These are phyloP conservation scores for Panicum hallii DNA, from an alignment of 202 grass and related monocot species.

Conservation along the genomic window DNA sequence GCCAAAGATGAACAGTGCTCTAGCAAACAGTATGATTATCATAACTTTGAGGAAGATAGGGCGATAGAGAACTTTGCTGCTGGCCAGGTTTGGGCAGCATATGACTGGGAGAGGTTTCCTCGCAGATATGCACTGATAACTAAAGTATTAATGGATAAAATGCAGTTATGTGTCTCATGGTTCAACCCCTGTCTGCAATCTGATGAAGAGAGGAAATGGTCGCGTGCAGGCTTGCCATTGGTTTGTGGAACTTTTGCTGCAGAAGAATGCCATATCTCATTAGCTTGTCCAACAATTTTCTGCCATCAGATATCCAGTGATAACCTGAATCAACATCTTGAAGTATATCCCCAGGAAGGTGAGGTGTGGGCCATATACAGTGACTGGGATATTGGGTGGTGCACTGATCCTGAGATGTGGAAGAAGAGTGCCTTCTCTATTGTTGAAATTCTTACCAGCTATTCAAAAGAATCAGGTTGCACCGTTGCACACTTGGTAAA, in stretches of 20 bases:
- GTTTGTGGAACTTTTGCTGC: slow-evolving; percentile 68
- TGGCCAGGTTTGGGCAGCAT: slow-evolving; percentile 76
- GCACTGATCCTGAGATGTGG: slow-evolving; percentile 48
- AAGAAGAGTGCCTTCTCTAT: slow-evolving; percentile 59
- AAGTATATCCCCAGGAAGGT: slow-evolving; percentile 69
- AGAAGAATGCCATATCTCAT: slow-evolving; percentile 40
- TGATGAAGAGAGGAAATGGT: slow-evolving; percentile 65
- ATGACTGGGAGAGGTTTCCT: slow-evolving; percentile 66
- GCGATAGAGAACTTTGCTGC: slow-evolving; percentile 45
- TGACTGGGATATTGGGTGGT: slow-evolving; percentile 75
- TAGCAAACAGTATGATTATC: slow-evolving; percentile 52
- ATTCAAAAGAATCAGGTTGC: slow-evolving; percentile 56
- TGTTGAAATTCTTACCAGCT: slow-evolving; percentile 74
- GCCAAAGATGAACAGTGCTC: slow-evolving; percentile 5
- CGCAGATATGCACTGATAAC: slow-evolving; percentile 64
- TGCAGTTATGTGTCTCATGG: slow-evolving; percentile 67
- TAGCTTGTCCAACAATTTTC: slow-evolving; percentile 58
- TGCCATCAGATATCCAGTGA: slow-evolving; percentile 54
- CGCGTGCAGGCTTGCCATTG: slow-evolving; percentile 56
- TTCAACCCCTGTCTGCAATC: slow-evolving; percentile 66
- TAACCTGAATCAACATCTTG: slow-evolving; percentile 51
- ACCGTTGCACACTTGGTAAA: slow-evolving; percentile 56
- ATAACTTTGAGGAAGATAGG: slow-evolving; percentile 57
- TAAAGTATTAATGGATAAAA: slow-evolving; percentile 57
- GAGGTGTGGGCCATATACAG: slow-evolving; percentile 75